Conservation (phyloP, 306 rosid species). For the Dryas octopetala region DNA sequence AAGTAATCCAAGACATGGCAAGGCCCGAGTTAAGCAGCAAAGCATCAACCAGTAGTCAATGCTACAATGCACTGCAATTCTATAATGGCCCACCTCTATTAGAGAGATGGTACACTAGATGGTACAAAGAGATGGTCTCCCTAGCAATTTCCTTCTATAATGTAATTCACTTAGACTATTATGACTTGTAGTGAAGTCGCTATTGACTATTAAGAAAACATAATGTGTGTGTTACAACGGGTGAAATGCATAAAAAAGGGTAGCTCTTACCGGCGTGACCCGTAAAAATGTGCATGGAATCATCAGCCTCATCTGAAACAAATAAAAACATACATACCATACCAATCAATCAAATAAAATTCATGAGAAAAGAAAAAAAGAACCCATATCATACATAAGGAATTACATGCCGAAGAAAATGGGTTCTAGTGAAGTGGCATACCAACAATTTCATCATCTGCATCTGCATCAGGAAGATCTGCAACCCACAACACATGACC, state of each 20-base stretch:
- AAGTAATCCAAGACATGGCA: background rate
- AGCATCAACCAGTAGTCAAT: background rate
- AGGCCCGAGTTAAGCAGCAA: no score
- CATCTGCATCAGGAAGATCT: conserved; percentile 58
- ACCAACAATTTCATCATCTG: conserved; percentile 37
- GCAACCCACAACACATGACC: conserved; percentile 14
- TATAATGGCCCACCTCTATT: no score
- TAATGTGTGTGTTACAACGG: background rate
- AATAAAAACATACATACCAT: conserved; percentile 13
- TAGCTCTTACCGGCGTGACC: conserved; percentile 65
- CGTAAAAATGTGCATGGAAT: conserved; percentile 70
- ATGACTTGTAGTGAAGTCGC: background rate
- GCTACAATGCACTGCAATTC: background rate
- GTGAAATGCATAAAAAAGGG: background rate
- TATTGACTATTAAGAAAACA: conserved; percentile 2
- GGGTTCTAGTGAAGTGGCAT: conserved; percentile 6
- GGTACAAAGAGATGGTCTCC: no score
- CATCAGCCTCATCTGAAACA: conserved; percentile 65
- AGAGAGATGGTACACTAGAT: no score
- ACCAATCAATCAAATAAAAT: conserved; percentile 4
- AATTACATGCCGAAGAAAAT: background rate
- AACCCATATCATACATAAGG: background rate
- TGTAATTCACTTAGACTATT: no score
- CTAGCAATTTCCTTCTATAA: no score
- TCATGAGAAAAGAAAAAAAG: no score